Percentiles rank a stretch among this genome's conserved stretches.
Evolutionary conservation across 2,329 filamentous ascomycete species (phyloP).

Genomic region (Stachybotrys chlorohalonatus): DNA sequence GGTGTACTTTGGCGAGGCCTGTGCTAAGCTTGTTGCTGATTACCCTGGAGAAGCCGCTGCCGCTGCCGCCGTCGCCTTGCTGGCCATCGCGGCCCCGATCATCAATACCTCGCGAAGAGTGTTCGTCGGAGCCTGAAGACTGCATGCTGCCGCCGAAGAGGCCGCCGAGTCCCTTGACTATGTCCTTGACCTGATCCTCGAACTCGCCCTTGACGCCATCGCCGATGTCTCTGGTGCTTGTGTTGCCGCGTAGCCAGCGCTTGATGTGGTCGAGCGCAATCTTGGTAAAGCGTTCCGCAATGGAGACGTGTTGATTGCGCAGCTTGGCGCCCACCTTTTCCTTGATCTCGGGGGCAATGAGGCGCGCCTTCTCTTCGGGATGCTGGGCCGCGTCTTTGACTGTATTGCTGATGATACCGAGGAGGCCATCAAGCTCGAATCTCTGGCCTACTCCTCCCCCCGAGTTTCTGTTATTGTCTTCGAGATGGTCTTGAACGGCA

Average conservation of each 20-base stretch:
- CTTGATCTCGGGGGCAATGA: constrained; percentile 37
- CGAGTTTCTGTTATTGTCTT: constrained; percentile 12
- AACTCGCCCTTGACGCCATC: constrained; percentile 34
- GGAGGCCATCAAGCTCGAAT: constrained; percentile 32
- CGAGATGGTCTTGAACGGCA: constrained; percentile 30
- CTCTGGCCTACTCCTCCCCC: constrained; percentile 15
- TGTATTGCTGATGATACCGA: constrained; percentile 31
- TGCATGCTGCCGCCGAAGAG: constrained; percentile 29
- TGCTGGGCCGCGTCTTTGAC: constrained; percentile 35
- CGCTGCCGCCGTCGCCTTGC: constrained; percentile 13
- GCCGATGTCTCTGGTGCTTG: constrained; percentile 28
- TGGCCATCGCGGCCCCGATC: constrained; percentile 15
- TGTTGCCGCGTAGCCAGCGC: constrained; percentile 33
- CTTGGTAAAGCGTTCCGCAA: constrained; percentile 35
- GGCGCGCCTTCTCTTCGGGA: constrained; percentile 34
- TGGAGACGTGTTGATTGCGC: constrained; percentile 29
- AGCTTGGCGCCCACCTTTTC: constrained; percentile 30
- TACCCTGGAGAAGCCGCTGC: constrained; percentile 30
- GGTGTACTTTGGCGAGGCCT: constrained; percentile 31
- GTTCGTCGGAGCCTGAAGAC: constrained; percentile 18
- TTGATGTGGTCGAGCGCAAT: constrained; percentile 38
- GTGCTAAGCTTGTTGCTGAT: constrained; percentile 38
- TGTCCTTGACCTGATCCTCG: constrained; percentile 32
- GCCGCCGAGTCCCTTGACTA: constrained; percentile 33
- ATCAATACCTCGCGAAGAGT: constrained; percentile 18